Base-by-base conservation (phyloP, 2,329 filamentous ascomycete species). In the Sodiomyces alkalinus region DNA sequence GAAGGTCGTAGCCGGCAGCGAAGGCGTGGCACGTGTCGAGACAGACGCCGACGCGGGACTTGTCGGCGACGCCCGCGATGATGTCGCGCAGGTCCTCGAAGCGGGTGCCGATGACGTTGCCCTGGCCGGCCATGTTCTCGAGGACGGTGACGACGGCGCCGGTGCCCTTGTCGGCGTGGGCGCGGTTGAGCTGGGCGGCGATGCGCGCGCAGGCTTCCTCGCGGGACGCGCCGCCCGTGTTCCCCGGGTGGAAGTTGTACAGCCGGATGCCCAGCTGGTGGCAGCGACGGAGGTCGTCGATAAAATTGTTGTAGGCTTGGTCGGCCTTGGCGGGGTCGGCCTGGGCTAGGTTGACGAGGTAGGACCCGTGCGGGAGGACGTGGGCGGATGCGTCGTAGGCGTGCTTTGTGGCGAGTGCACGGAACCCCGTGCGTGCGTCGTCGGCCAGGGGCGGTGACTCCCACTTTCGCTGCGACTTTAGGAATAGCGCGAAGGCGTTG, bases 171-270 rank as follows among this genome's bases (percentile, higher is more conserved):
- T 77, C 80, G 30, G 65, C 62, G 45, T 96, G 82, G 0, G 86
- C 79, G 33, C 67, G 68, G 48, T 93, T 94, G 27, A 98, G 64
- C 42, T 86, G 79, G 22, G 64, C 59, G 2, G 90, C 85, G 27
- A 98, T 81, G 21, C 90, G 73, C 10, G 55, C 61, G 32, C 92
- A 76, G 4, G 86, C 86, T 13, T 72, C 74, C 1, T 64, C 58
- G 19, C 77, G 70, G 4, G 68, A 62, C 19, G 68, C 67, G 26
- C 76, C 74, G 32, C 78, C 79, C 2, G 78, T 78, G 32, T 77
- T 86, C 13, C 90, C 90, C 0, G 90, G 90, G 48, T 98, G 90
- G 57, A 98, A 96, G 54, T 98, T 98, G 61, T 96, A 98, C n/a
- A 94, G 65, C 36, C 58, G 64, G 44, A 98, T 93, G 2, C 85